Evolutionary conservation across 192 early-diverging fungal species (phyloP).

Genomic region (Dissophora globulifera): DNA sequence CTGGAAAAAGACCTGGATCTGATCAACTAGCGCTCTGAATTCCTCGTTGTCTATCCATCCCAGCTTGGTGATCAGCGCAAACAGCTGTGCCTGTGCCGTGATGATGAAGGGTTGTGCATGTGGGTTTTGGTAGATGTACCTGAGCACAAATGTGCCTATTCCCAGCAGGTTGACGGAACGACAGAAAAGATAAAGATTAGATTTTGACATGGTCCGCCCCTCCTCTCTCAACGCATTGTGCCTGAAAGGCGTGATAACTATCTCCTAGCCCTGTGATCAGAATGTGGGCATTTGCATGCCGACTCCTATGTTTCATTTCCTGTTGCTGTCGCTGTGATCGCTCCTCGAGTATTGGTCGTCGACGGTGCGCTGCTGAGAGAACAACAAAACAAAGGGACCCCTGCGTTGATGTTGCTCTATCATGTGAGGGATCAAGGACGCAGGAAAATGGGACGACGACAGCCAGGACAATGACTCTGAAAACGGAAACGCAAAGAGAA

Average conservation of each 20-base stretch:
- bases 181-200: constrained; percentile 14
- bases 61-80: constrained; percentile 71
- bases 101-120: constrained; percentile 67
- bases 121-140: constrained; percentile 67
- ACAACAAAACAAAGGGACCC: no score
- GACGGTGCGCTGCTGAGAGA: background rate
- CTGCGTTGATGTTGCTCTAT: background rate
- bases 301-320: no score
- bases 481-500: background rate
- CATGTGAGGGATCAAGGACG: background rate
- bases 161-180: background rate
- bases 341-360: background rate
- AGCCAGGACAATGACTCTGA: background rate
- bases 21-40: constrained; percentile 65
- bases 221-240: no score
- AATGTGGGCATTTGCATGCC: no score
- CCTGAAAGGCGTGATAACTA: no score
- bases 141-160: constrained; percentile 70
- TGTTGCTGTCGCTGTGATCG: no score
- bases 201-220: background rate
- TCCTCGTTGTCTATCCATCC: constrained; percentile 81
- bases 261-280: background rate
- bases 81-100: constrained; percentile 66
- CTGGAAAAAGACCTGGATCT: constrained; percentile 67
- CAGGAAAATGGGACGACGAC: background rate